Percentiles rank a stretch among this genome's conserved stretches.
Conservation (phyloP, 306 rosid genomes). For the Quillaja saponaria region DNA sequence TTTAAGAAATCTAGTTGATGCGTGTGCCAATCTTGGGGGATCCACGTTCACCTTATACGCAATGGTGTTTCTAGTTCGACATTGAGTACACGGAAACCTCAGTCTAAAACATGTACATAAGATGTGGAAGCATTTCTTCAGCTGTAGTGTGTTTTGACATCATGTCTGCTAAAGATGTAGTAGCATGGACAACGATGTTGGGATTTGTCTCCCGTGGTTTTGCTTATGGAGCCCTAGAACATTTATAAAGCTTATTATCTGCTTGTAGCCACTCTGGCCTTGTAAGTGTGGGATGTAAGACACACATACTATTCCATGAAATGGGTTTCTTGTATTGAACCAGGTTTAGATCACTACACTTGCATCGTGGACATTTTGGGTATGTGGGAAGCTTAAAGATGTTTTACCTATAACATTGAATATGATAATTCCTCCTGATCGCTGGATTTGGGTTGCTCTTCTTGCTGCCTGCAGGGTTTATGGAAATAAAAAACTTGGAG, state of each 20-base stretch:
- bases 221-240: conserved; percentile 41
- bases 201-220: conserved; percentile 59
- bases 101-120: conserved; percentile 54
- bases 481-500: conserved; percentile 38
- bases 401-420: conserved; percentile 50
- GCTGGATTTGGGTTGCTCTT: conserved; percentile 70
- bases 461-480: conserved; percentile 54
- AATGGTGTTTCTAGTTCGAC: conserved; percentile 14
- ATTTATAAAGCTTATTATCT: conserved; percentile 49
- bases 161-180: conserved; percentile 47
- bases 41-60: conserved; percentile 47
- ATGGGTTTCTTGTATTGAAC: conserved; percentile 49
- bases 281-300: conserved; percentile 50
- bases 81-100: conserved; percentile 44
- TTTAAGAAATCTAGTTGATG: conserved; percentile 52
- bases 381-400: conserved; percentile 48
- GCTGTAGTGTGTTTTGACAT: conserved; percentile 38
- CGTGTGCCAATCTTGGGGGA: conserved; percentile 55
- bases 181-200: conserved; percentile 62
- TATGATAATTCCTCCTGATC: conserved; percentile 41
- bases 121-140: conserved; percentile 49
- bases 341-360: conserved; percentile 59
- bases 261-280: conserved; percentile 70
- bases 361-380: conserved; percentile 63
- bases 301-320: conserved; percentile 50